phyloP scores from a whole-genome alignment of 202 grass and related monocot species.

The Brachypodium distachyon region DNA sequence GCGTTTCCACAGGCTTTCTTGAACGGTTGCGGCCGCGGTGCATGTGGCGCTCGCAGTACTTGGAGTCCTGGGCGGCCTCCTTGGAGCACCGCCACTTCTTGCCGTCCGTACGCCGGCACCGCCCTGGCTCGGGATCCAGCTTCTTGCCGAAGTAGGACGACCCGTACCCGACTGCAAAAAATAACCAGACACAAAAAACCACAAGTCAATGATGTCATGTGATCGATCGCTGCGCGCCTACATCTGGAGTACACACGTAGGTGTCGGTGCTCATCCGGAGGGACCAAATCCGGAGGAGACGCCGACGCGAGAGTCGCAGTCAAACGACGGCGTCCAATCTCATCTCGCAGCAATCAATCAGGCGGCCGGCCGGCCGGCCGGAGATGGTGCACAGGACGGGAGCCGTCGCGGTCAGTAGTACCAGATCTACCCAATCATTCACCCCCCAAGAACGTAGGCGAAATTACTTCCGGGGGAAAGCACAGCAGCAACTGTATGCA shows the following conservation, averaged over 20 bases:
- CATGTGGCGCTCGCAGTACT: slow-evolving; percentile 99
- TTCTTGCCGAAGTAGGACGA: slow-evolving; percentile 87
- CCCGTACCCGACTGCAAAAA: slow-evolving; percentile 50
- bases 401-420: background rate
- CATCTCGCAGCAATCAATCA: background rate
- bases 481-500: background rate
- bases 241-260: background rate
- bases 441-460: background rate
- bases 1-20: slow-evolving; percentile 99
- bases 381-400: background rate
- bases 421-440: slow-evolving; percentile 19
- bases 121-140: slow-evolving; percentile 87
- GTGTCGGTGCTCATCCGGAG: slow-evolving; percentile 21
- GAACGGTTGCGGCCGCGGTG: slow-evolving; percentile 94
- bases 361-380: background rate
- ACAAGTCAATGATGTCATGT: slow-evolving; percentile 8
- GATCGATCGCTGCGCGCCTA: background rate
- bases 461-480: background rate
- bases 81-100: slow-evolving; percentile 99
- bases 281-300: slow-evolving; percentile 3
- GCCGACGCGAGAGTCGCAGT: slow-evolving; percentile 7
- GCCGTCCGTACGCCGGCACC: slow-evolving; percentile 91
- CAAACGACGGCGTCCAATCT: background rate
- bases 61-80: slow-evolving; percentile 81
- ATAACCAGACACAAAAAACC: background rate